A percentile compares a stretch with the other conserved stretches of the same genome.
These are phyloP conservation scores for Agmasoma carcini DNA, from an alignment of 371 early-diverging fungal genomes.

Conservation along the genomic window DNA sequence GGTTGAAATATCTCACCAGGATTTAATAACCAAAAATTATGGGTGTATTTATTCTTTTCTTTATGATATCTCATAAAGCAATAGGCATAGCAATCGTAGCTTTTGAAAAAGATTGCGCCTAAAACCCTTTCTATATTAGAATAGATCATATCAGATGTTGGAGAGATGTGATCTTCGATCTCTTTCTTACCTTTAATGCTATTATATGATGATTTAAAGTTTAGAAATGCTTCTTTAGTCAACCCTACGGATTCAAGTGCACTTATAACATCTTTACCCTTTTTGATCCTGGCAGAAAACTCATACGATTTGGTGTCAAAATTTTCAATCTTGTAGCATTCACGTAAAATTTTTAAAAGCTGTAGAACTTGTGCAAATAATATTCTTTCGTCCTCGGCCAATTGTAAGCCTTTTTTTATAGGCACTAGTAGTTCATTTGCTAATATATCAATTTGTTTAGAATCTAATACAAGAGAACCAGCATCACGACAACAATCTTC, in stretches of 20 bases:
- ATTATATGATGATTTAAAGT: slow-evolving; percentile 13
- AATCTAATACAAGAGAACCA: slow-evolving; percentile 55
- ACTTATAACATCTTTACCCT: slow-evolving; percentile 21
- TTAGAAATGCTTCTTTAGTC: slow-evolving; percentile 1
- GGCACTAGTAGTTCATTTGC: slow-evolving; percentile 36
- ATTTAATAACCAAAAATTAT: slow-evolving; percentile 54
- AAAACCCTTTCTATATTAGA: slow-evolving; percentile 27
- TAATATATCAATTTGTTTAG: slow-evolving; percentile 32
- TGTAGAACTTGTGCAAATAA: slow-evolving; percentile 14
- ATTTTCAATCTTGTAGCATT: background rate
- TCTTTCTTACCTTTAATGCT: slow-evolving; percentile 26
- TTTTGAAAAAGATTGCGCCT: slow-evolving; percentile 12
- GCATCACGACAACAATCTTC: slow-evolving; percentile 55
- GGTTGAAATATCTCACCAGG: slow-evolving; percentile 52
- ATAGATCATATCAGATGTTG: slow-evolving; percentile 8
- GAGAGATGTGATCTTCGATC: slow-evolving; percentile 19
- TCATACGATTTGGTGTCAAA: slow-evolving; percentile 4
- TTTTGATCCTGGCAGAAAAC: slow-evolving; percentile 6
- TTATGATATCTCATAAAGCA: slow-evolving; percentile 2
- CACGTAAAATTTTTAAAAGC: slow-evolving; percentile 15
- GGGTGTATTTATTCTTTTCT: background rate
- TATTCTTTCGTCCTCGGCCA: slow-evolving; percentile 4
- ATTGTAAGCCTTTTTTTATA: slow-evolving; percentile 9
- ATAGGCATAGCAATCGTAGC: slow-evolving; percentile 23
- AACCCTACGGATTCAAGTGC: slow-evolving; percentile 42